Percentiles rank a stretch among this genome's conserved stretches.
Evolutionary conservation across 164 flowering plant species (phyloP).

Genomic region (Vitis vinifera): ASM3070453v1 NC_081814.1:13367001-13367500

Average conservation of each 20-base stretch:
- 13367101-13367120: too few relatives aligned
- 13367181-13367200: too few relatives aligned
- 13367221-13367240: constrained; percentile 55
- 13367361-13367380: constrained; percentile 62
- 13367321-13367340: constrained; percentile 88
- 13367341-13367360: constrained; percentile 73
- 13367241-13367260: constrained; percentile 91
- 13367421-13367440: background rate
- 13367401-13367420: constrained; percentile 46
- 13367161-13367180: too few relatives aligned
- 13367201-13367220: background rate
- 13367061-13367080: too few relatives aligned
- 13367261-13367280: constrained; percentile 75
- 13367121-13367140: too few relatives aligned
- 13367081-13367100: too few relatives aligned
- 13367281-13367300: constrained; percentile 43
- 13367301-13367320: constrained; percentile 80
- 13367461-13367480: constrained; percentile 12
- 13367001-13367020: too few relatives aligned
- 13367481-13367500: constrained; percentile 7
- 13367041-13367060: too few relatives aligned
- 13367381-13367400: constrained; percentile 45
- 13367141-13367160: too few relatives aligned
- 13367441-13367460: constrained; percentile 6
- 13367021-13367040: too few relatives aligned